Base-by-base conservation (phyloP, 1,284 basidiomycete species). In the Microbotryum violaceum region DNA sequence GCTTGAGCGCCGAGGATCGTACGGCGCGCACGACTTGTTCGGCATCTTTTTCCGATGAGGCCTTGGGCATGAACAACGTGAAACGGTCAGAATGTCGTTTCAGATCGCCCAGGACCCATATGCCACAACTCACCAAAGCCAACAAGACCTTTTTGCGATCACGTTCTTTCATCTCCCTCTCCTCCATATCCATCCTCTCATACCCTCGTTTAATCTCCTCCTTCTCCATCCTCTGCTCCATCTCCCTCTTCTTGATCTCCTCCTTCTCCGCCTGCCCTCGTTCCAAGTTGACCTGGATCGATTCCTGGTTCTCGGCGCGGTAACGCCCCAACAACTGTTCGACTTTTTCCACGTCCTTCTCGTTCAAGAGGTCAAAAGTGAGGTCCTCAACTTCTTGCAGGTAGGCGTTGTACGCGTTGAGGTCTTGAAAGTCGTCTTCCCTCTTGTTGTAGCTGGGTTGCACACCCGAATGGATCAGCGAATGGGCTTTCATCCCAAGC, bases 371-470 rank as follows among this genome's bases (percentile, higher is more conserved):
- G 74, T 97, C 97, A 80, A 97, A 98, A 0, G 91, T 88, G 67
- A 97, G 87, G 71, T 97, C 90, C 77, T 99, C 96, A 1, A 94
- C 91, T 75, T 91, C 85, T 75, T 97, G 91, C 9, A 99, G 82
- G 73, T 97, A 98, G 75, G 97, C 87, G 72, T 99, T 97, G 77
- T 94, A 97, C n/a, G 82, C 81, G 10, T 83, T 82, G 49, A 89
- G 78, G 69, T 87, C 85, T 0, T 78, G 75, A 75, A 99, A 99
- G 75, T 99, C 96, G 53, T 94, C 90, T 53, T 85, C 79, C 33
- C 86, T 82, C 75, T 97, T 97, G 75, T 97, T 97, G 75, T 94
- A 96, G 69, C 91, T 94, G 65, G 65, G 9, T 53, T 23, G 4
- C 33, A 4, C 9, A 23, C 18, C 3, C n/a, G n/a, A 23, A 27